phyloP scores from a whole-genome alignment of 2,329 filamentous ascomycete species.

The Aspergillus oerlinghausenensis region DNA sequence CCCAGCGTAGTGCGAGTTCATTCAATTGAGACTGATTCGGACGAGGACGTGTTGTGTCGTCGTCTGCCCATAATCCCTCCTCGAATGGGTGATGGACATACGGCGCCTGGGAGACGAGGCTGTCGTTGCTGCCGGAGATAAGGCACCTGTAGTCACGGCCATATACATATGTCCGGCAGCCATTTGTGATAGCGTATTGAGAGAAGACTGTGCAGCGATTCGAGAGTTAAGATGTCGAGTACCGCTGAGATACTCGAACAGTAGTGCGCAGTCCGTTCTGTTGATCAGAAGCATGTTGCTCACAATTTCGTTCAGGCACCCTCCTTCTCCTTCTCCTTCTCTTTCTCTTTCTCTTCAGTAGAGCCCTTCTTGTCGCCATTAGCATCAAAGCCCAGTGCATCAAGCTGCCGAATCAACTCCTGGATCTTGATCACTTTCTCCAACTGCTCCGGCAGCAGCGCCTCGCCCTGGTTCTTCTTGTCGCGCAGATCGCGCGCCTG shows the following conservation, averaged over 20 bases:
- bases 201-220: neutral
- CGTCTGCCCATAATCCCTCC: neutral
- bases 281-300: neutral
- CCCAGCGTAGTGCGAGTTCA: neutral
- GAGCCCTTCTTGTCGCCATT: conserved; percentile 62
- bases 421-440: conserved; percentile 97
- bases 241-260: neutral
- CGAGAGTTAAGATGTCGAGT: neutral
- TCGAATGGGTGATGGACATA: neutral
- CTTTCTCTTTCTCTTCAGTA: conserved; percentile 10
- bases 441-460: conserved; percentile 85
- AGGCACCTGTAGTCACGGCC: neutral
- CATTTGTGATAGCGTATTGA: neutral
- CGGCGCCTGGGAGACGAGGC: neutral
- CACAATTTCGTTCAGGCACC: neutral
- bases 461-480: conserved; percentile 84
- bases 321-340: conserved; percentile 10
- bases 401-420: conserved; percentile 83
- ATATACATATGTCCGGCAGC: neutral
- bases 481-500: conserved; percentile 86
- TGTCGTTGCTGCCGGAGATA: neutral
- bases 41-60: neutral
- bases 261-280: neutral
- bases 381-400: conserved; percentile 75
- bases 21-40: neutral